Base-by-base conservation (phyloP, 495 filamentous ascomycete species). In the Aspergillus nidulans region DNA sequence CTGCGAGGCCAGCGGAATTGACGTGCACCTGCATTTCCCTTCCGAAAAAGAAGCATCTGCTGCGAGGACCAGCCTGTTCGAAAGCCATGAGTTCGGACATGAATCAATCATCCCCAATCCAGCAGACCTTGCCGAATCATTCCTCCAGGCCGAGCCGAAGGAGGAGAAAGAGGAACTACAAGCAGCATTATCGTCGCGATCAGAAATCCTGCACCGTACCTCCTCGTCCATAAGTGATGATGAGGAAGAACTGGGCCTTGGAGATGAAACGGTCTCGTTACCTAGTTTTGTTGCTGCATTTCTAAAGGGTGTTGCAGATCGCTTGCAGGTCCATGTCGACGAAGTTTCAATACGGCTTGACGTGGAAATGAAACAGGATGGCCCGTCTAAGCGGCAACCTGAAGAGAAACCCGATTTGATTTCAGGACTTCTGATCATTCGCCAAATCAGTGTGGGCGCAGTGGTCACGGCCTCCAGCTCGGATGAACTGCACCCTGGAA, bases 121-220 rank as follows among this genome's bases (percentile, higher is more conserved):
- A n/a, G 80, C 85, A 57, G 86, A 92, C 53, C 78, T 97, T 26
- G 92, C 92, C 4, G 79, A 91, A 66, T 95, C 89, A 0, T 97
- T 96, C 69, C 76, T 97, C 13, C 80, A 90, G 58, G 81, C 89
- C 1, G 89, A 97, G 59, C 88, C 91, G 1, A 68, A 67, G 39
- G 81, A 87, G 52, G 88, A 94, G 63, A 87, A 84, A 59, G 80
- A 80, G 30, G 81, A 90, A 67, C 73, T 97, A 25, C 82, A 94
- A 69, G 84, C 88, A 49, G 89, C 87, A 5, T 75, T 97, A 16
- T 76, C 83, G 5, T 85, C 84, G 6, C 82, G 85, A 45, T 84
- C 87, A 26, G 68, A 75, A 44, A 63, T 73, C 8, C 51, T 77
- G 4, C 69, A 71, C 8, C 55, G 53, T n/a, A 73, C 79, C 0